phyloP scores from a whole-genome alignment of 129 eudicot species.

The Artemisia argyi region DNA sequence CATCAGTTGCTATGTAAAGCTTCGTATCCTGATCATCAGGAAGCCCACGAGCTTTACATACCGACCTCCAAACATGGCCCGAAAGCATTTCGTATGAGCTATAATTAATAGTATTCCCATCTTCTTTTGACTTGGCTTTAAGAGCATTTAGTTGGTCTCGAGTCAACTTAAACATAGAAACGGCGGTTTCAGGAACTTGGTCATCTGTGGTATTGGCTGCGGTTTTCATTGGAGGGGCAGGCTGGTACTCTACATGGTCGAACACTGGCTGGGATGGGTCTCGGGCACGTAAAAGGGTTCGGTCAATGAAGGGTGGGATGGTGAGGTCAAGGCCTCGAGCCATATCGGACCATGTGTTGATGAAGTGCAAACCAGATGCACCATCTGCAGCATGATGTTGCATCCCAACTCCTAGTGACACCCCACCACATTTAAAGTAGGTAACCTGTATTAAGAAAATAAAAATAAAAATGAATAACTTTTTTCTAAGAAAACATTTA shows the following conservation, averaged over 20 bases:
- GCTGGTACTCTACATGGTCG: conserved; percentile 71
- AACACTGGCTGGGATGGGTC: conserved; percentile 64
- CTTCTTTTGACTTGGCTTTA: conserved; percentile 67
- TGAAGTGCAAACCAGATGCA: conserved; percentile 80
- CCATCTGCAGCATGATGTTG: conserved; percentile 94
- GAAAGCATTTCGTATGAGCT: conserved; percentile 85
- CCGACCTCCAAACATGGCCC: conserved; percentile 83
- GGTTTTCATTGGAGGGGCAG: conserved; percentile 60
- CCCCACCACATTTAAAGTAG: conserved; percentile 85
- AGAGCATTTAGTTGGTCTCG: conserved; percentile 73
- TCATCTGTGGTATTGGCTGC: conserved; percentile 16
- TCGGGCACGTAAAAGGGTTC: conserved; percentile 67
- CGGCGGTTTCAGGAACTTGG: conserved; percentile 46
- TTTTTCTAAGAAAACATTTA: neutral
- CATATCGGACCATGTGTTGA: conserved; percentile 85
- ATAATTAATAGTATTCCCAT: conserved; percentile 53
- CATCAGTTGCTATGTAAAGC: conserved; percentile 82
- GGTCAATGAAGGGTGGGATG: conserved; percentile 66
- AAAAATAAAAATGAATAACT: neutral
- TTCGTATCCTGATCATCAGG: conserved; percentile 69
- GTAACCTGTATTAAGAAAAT: conserved; percentile 53
- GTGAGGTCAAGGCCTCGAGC: conserved; percentile 76
- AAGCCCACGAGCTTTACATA: conserved; percentile 78
- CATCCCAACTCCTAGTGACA: conserved; percentile 89
- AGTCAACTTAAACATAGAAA: conserved; percentile 63